phyloP scores from a whole-genome alignment of 768 basidiomycete genomes.

The Suillus luteus region DNA sequence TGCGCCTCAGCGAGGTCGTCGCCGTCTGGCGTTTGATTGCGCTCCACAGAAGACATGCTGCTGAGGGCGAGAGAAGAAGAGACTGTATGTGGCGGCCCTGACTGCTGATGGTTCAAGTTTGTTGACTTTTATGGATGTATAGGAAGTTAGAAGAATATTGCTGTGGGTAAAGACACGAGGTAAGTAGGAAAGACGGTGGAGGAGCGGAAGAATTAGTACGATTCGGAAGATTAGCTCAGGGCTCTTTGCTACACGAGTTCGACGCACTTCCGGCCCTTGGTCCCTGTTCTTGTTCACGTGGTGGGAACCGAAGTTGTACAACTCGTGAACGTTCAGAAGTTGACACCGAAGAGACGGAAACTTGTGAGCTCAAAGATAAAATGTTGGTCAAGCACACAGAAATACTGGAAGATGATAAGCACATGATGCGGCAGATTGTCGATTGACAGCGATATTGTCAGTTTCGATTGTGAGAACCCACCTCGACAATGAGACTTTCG shows the following conservation, averaged over 20 bases:
- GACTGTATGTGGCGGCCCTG: conserved; percentile 36
- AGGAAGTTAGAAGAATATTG: conserved; percentile 10
- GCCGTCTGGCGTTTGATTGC: conserved; percentile 42
- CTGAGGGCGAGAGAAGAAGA: conserved; percentile 36
- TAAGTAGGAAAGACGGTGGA: conserved; percentile 19
- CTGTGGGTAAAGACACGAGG: conserved; percentile 14
- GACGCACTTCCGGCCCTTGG: conserved; percentile 37
- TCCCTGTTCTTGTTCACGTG: conserved; percentile 36
- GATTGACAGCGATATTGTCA: conserved; percentile 11
- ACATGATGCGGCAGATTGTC: conserved; percentile 30
- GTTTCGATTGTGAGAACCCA: conserved; percentile 18
- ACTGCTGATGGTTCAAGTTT: conserved; percentile 26
- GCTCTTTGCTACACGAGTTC: conserved; percentile 38
- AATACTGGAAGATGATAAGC: conserved; percentile 2
- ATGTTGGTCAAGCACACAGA: not conserved
- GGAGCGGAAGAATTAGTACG: conserved; percentile 31
- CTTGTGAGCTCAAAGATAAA: conserved; percentile 14
- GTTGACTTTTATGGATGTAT: conserved; percentile 16
- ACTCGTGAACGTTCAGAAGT: conserved; percentile 21
- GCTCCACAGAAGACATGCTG: conserved; percentile 40
- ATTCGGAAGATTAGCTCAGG: conserved; percentile 34
- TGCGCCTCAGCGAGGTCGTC: conserved; percentile 39
- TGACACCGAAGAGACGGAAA: conserved; percentile 20
- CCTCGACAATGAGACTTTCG: conserved; percentile 33
- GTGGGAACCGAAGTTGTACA: conserved; percentile 35